Percentiles rank a stretch among this genome's conserved stretches.
These are phyloP conservation scores for Aspergillus sergii DNA, from an alignment of 2,329 filamentous ascomycete species.

Conservation along the genomic window DNA sequence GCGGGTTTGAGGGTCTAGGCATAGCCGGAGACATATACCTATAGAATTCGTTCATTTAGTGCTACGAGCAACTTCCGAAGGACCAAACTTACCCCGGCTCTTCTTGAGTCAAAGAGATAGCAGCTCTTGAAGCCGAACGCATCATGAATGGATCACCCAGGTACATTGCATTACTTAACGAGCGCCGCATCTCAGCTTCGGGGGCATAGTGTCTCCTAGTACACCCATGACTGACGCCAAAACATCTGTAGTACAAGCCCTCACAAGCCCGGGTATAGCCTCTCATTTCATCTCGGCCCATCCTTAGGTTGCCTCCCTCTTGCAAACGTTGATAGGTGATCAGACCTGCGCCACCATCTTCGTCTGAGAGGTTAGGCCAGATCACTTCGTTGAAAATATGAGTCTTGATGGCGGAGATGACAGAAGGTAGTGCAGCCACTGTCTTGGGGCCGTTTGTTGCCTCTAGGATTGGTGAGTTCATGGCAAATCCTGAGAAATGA, in stretches of 20 bases:
- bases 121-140: not conserved
- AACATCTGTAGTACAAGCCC: constrained; percentile 83
- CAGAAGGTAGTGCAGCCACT: constrained; percentile 80
- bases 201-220: constrained; percentile 64
- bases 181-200: constrained; percentile 33
- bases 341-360: constrained; percentile 90
- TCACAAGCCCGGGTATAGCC: constrained; percentile 90
- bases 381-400: constrained; percentile 98
- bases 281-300: constrained; percentile 76
- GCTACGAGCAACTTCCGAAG: no score
- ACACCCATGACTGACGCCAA: constrained; percentile 88
- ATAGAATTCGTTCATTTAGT: not conserved
- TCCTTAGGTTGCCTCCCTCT: constrained; percentile 81
- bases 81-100: constrained; percentile 28
- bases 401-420: constrained; percentile 87
- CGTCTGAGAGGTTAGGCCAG: constrained; percentile 96
- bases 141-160: constrained; percentile 17
- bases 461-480: constrained; percentile 87
- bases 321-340: constrained; percentile 87
- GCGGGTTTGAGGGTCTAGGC: not conserved
- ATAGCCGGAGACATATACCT: constrained; percentile 2
- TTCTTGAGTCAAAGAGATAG: not conserved
- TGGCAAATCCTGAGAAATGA: constrained; percentile 85
- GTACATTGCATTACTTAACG: not conserved
- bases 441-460: constrained; percentile 77